Evolutionary conservation across 768 basidiomycete genomes (phyloP), one percentile per base, ranked within the genome.

Genomic region (Pulveroboletus ravenelii): DNA sequence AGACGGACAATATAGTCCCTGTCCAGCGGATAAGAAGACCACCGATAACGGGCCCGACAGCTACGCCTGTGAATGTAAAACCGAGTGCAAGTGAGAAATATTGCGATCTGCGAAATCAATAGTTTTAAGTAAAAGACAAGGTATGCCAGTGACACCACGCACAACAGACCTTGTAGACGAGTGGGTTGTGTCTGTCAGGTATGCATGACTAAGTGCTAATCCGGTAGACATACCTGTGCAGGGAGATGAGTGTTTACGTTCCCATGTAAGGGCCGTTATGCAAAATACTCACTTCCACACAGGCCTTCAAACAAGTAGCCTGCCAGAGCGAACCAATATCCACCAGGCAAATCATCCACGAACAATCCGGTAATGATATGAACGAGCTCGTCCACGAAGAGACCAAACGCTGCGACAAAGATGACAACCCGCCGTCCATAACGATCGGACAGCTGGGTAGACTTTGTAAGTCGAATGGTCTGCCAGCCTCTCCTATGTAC

Each of bases 251-350:
- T 17, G 13, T 42, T n/a, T 34, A 34, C 13, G 40, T 6, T 36
- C 37, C 40, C 10, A 5, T 31, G 45, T 10, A 23, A 27, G 25
- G 13, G 15, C 10, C 25, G 17, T 27, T 25, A 15, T 15, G 34
- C 12, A 34, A 53, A 59, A 12, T 6, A 66, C 76, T 60, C 54
- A 82, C 92, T 86, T 47, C 92, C 93, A 13, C 88, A 66, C 15
- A 74, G 53, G 10, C 92, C 91, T 54, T 89, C 86, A 1, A 88
- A 53, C 6, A 81, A 51, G 10, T 85, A 79, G 1, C 84, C 83
- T 17, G 86, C 50, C 12, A 91, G 52, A 23, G 91, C 71, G 62
- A 89, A 85, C 78, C 87, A 86, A 65, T 93, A 93, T 6, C 88
- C 87, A 1, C 87, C 89, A 2, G 91, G 92, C 5, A 90, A 70